Evolutionary conservation across 495 filamentous ascomycete species (phyloP).

Genomic region (Haplographium delicatum): DNA sequence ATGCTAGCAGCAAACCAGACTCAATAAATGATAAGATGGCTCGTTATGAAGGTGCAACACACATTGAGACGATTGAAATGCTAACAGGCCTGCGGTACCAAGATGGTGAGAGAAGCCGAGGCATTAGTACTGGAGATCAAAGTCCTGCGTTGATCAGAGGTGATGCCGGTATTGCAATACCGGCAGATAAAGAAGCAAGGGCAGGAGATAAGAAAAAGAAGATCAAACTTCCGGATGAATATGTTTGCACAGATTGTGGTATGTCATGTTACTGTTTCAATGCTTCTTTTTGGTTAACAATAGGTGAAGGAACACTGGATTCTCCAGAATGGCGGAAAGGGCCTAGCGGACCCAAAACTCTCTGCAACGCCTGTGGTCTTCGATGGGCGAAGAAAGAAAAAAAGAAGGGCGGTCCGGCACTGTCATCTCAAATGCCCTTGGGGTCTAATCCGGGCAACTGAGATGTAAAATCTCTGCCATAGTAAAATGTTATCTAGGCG

Average conservation of each 20-base stretch:
- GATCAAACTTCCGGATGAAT: conserved; percentile 84
- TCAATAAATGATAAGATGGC: conserved; percentile 75
- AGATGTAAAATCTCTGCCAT: too few species aligned
- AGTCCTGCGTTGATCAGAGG: conserved; percentile 78
- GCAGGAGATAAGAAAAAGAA: conserved; percentile 82
- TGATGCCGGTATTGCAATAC: conserved; percentile 79
- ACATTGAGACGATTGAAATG: conserved; percentile 88
- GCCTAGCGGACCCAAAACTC: conserved; percentile 86
- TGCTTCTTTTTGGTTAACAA: background rate
- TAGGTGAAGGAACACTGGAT: conserved; percentile 59
- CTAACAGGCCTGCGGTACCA: conserved; percentile 84
- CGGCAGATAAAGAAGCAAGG: conserved; percentile 62
- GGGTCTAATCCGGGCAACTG: too few species aligned
- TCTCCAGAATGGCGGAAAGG: conserved; percentile 97
- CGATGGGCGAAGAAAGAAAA: conserved; percentile 80
- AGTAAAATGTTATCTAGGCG: too few species aligned
- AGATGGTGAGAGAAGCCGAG: conserved; percentile 83
- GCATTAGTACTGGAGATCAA: conserved; percentile 79
- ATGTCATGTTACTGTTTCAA: conserved; percentile 19
- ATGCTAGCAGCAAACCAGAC: conserved; percentile 61
- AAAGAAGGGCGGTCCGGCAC: conserved; percentile 35
- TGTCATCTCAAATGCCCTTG: background rate
- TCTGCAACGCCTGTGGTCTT: conserved; percentile 96
- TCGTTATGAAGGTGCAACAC: conserved; percentile 64
- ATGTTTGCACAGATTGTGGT: conserved; percentile 94